These are phyloP conservation scores for Lipomyces sp. DNA, from an alignment of 805 yeast species.

Conservation along the genomic window DNA sequence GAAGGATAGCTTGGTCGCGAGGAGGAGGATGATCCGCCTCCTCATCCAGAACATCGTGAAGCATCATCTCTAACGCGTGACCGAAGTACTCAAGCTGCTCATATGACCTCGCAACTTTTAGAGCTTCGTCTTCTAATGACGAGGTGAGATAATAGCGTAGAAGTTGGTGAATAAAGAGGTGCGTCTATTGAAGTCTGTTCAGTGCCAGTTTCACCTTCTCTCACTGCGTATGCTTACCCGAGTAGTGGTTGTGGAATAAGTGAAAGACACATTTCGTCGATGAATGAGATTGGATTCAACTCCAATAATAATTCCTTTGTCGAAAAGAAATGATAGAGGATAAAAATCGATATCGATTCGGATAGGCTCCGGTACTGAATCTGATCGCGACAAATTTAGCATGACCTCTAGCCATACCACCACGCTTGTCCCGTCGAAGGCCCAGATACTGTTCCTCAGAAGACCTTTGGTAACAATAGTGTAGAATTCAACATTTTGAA, in stretches of 20 bases:
- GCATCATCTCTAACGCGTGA: constrained; percentile 50
- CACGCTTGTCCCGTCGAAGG: constrained; percentile 49
- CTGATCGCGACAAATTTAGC: constrained; percentile 17
- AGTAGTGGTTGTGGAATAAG: constrained; percentile 40
- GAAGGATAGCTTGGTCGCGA: constrained; percentile 28
- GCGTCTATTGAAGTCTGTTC: constrained; percentile 25
- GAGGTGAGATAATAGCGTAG: constrained; percentile 28
- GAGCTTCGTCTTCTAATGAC: constrained; percentile 30
- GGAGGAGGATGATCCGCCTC: constrained; percentile 37
- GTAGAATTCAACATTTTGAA: constrained; percentile 48
- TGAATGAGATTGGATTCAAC: constrained; percentile 53
- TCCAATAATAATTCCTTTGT: constrained; percentile 56
- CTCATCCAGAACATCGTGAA: constrained; percentile 46
- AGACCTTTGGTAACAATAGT: constrained; percentile 39
- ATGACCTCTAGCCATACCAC: constrained; percentile 36
- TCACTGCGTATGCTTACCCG: constrained; percentile 8
- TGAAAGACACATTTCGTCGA: constrained; percentile 45
- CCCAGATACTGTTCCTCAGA: constrained; percentile 47
- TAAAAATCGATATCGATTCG: constrained; percentile 51
- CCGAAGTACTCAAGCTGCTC: constrained; percentile 48
- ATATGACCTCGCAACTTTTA: constrained; percentile 32
- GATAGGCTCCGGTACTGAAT: constrained; percentile 34
- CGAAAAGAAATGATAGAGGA: constrained; percentile 55
- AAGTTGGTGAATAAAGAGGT: constrained; percentile 35
- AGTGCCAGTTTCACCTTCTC: neutral